Conservation (phyloP, 352 stramenopile species). For the Saprolegnia diclina region DNA sequence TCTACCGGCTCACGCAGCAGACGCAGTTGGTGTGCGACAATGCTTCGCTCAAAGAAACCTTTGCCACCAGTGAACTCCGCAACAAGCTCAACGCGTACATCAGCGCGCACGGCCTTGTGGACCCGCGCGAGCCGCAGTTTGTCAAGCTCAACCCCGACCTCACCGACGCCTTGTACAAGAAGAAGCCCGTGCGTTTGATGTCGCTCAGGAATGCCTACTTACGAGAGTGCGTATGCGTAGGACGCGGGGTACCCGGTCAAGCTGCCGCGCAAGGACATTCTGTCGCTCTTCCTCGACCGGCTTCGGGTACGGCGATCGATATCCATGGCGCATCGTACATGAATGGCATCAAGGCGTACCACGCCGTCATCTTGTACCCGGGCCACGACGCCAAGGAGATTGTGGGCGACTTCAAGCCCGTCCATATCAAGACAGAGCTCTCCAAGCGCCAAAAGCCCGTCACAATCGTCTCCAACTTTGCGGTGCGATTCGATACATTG, state of each 20-base stretch:
- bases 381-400: constrained; percentile 59
- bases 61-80: constrained; percentile 43
- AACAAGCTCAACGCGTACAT: constrained; percentile 60
- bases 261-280: constrained; percentile 8
- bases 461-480: constrained; percentile 64
- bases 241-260: constrained; percentile 18
- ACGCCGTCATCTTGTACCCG: constrained; percentile 63
- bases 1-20: constrained; percentile 34
- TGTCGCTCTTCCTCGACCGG: constrained; percentile 6
- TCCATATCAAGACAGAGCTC: constrained; percentile 59
- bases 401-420: constrained; percentile 47
- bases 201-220: not conserved
- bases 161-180: constrained; percentile 73
- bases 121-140: constrained; percentile 58
- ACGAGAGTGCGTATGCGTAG: not conserved
- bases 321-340: too few relatives aligned
- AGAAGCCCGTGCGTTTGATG: constrained; percentile 28
- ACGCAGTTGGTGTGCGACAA: constrained; percentile 16
- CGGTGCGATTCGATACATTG: not conserved
- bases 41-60: constrained; percentile 49
- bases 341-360: too few relatives aligned
- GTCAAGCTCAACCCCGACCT: constrained; percentile 55
- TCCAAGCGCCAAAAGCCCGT: constrained; percentile 69
- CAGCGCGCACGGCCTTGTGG: constrained; percentile 46
- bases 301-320: constrained; percentile 4